phyloP scores from a whole-genome alignment of 129 eudicot species.

The Tanacetum coccineum region DNA sequence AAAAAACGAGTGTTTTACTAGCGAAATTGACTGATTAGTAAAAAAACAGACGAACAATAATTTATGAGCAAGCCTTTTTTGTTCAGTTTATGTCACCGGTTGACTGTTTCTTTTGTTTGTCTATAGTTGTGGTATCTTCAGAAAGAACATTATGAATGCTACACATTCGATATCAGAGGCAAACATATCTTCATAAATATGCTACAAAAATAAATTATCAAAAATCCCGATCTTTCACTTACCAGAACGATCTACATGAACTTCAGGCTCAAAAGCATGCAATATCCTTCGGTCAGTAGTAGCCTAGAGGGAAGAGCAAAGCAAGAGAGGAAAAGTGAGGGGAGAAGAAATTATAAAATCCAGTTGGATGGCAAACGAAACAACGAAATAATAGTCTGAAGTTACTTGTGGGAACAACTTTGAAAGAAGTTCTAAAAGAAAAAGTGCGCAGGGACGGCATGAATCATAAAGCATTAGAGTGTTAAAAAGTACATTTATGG shows the following conservation, averaged over 20 bases:
- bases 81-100: too few relatives aligned
- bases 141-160: background rate
- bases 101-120: too few relatives aligned
- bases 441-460: background rate
- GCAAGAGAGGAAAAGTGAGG: background rate
- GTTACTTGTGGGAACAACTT: background rate
- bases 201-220: background rate
- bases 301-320: constrained; percentile 29
- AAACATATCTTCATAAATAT: constrained; percentile 5
- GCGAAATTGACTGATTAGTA: background rate
- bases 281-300: constrained; percentile 32
- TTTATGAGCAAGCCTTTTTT: background rate
- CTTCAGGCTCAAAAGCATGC: constrained; percentile 75
- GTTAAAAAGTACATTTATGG: constrained; percentile 44
- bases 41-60: background rate
- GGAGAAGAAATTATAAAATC: background rate
- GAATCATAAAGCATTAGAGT: background rate
- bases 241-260: constrained; percentile 53
- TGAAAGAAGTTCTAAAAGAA: constrained; percentile 1
- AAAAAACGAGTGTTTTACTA: background rate
- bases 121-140: constrained; percentile 1
- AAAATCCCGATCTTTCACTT: constrained; percentile 25
- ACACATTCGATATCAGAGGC: constrained; percentile 2
- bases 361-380: background rate
- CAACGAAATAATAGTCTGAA: background rate